These are phyloP conservation scores for Amylocystis lapponica DNA, from an alignment of 768 basidiomycete species.

Conservation along the genomic window DNA sequence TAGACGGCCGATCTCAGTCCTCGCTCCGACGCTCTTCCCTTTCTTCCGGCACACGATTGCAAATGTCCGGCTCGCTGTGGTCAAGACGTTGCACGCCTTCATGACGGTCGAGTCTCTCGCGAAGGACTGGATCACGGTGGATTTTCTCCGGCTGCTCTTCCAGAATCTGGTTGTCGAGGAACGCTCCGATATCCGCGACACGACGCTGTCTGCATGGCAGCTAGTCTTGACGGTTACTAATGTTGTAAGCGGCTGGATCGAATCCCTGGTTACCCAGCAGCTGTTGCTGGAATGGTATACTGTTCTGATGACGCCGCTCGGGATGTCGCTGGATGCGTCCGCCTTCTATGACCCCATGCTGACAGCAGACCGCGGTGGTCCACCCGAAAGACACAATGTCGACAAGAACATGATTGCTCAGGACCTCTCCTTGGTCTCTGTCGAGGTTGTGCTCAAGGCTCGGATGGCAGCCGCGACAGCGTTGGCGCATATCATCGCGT, in stretches of 20 bases:
- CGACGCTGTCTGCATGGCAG: slow-evolving; percentile 70
- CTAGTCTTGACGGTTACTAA: slow-evolving; percentile 57
- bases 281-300: slow-evolving; percentile 80
- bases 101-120: slow-evolving; percentile 72
- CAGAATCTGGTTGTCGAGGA: slow-evolving; percentile 95
- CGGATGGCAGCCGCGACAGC: slow-evolving; percentile 75
- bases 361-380: slow-evolving; percentile 37
- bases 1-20: slow-evolving; percentile 74
- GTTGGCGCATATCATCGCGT: slow-evolving; percentile 60
- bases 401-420: slow-evolving; percentile 94
- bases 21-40: slow-evolving; percentile 86
- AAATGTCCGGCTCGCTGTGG: slow-evolving; percentile 88
- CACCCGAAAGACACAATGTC: slow-evolving; percentile 77
- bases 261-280: slow-evolving; percentile 49
- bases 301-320: slow-evolving; percentile 85
- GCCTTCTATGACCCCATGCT: slow-evolving; percentile 62
- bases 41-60: slow-evolving; percentile 97
- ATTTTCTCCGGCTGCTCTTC: slow-evolving; percentile 80
- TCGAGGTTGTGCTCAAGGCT: slow-evolving; percentile 73
- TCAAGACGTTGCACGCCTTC: slow-evolving; percentile 83
- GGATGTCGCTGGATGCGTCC: slow-evolving; percentile 63
- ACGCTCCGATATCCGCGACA: slow-evolving; percentile 72
- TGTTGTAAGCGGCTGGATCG: slow-evolving; percentile 40
- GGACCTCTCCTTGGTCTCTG: slow-evolving; percentile 76
- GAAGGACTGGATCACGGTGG: slow-evolving; percentile 72